phyloP scores from a whole-genome alignment of 108 stramenopile species.

The Cyclostephanos tholiformis region DNA sequence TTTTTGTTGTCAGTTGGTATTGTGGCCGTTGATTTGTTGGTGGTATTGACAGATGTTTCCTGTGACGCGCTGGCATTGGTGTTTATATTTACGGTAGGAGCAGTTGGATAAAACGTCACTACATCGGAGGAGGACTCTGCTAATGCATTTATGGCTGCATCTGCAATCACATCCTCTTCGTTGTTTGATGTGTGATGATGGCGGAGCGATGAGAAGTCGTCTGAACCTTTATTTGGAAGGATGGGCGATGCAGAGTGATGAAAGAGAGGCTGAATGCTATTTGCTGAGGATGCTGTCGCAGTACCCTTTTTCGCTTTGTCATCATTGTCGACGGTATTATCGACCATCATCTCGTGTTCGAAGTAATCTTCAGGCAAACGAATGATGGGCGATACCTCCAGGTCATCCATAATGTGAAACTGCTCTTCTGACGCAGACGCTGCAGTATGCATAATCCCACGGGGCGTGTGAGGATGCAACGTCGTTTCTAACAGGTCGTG shows the following conservation, averaged over 20 bases:
- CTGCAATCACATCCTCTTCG: not conserved
- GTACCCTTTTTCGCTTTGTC: not conserved
- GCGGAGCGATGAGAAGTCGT: not conserved
- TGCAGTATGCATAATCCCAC: constrained; percentile 11
- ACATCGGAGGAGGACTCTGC: not conserved
- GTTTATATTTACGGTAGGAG: not conserved
- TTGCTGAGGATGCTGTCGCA: not conserved
- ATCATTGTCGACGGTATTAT: not conserved
- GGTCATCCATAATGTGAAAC: constrained; percentile 26
- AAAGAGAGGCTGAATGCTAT: not conserved
- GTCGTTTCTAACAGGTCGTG: constrained; percentile 13
- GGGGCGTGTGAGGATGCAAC: constrained; percentile 40
- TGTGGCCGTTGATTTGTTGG: constrained; percentile 3
- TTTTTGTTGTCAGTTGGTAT: not conserved
- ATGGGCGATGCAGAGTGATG: constrained; percentile 1
- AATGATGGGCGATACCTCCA: constrained; percentile 49
- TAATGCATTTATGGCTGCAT: not conserved
- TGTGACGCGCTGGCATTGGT: not conserved
- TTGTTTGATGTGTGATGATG: constrained; percentile 1
- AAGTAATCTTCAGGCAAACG: constrained; percentile 32
- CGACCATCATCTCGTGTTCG: constrained; percentile 27
- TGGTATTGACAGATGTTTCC: not conserved
- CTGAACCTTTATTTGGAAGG: not conserved
- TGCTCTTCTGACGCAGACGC: constrained; percentile 21
- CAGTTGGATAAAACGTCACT: not conserved